phyloP scores from a whole-genome alignment of 345 rosid species.

The Murraya koenigii region DNA sequence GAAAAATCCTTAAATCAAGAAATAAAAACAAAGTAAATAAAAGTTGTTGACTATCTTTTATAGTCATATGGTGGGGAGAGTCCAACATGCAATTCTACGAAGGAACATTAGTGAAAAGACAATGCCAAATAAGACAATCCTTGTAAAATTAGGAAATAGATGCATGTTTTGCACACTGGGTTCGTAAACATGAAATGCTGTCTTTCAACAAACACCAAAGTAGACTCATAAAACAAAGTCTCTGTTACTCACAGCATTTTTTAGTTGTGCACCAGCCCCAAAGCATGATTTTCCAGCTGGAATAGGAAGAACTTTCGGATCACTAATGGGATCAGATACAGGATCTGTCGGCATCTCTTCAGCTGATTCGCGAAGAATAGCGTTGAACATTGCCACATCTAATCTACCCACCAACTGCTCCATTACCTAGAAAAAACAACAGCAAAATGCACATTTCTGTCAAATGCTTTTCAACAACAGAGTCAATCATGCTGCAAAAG shows the following conservation, averaged over 20 bases:
- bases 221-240: neutral
- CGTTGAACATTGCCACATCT: slow-evolving; percentile 98
- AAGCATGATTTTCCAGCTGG: slow-evolving; percentile 88
- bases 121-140: neutral
- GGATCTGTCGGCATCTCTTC: slow-evolving; percentile 99
- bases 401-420: slow-evolving; percentile 83
- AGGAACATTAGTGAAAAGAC: neutral
- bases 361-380: slow-evolving; percentile 88
- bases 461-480: slow-evolving; percentile 11
- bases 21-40: neutral
- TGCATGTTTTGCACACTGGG: neutral
- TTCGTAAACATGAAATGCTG: neutral
- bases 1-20: slow-evolving; percentile 2
- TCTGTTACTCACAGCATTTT: slow-evolving; percentile 70
- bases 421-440: slow-evolving; percentile 58
- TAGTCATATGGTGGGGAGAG: neutral
- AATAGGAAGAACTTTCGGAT: slow-evolving; percentile 84
- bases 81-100: neutral
- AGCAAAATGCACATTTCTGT: slow-evolving; percentile 6
- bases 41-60: neutral
- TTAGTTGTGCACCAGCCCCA: slow-evolving; percentile 86
- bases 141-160: neutral
- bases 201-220: slow-evolving; percentile 4
- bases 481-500: neutral
- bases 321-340: slow-evolving; percentile 85